Base-by-base conservation (phyloP, 495 filamentous ascomycete species). In the Hyaloscypha variabilis region DNA sequence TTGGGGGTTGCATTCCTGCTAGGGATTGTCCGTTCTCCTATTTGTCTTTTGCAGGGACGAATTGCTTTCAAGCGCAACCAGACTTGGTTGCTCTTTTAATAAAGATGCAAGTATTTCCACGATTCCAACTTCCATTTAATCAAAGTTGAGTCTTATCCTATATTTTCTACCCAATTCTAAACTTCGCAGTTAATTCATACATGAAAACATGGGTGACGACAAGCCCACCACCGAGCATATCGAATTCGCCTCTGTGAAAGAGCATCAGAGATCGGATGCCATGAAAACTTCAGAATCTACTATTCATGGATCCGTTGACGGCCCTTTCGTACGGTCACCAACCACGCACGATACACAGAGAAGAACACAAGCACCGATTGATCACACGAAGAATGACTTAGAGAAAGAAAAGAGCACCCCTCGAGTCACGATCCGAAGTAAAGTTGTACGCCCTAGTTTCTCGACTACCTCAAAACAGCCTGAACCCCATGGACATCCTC, bases 181-280 rank as follows among this genome's bases (percentile, higher is more conserved):
- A 52, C 49, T 52, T 19, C 49, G 17, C 49, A 52, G 49, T 21
- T 6, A 52, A 52, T 52, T 52, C 49, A 52, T 19, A 52, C 49
- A 8, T 52, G 49, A 52, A 52, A 52, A 52, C 49, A 52, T 52
- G 49, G n/a, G 49, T 52, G n/a, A 52, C 49, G 49, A 52, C 19
- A 52, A 52, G 17, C 49, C 23, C 49, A 52, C 49, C 6, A 52
- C 17, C 23, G 49, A 52, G 49, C 49, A 52, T 52, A 52, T 52
- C 49, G 49, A 52, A 52, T 52, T 8, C 49, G 49, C 49, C 49
- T 52, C 49, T 25, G 49, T 52, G 49, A 6, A 52, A 19, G 6
- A 52, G 49, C 49, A 6, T 52, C 49, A 21, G 49, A 19, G 49
- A 52, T 52, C 17, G 17, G 49, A 52, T 52, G 23, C 17, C 6